Evolutionary conservation across 345 rosid species (phyloP).

Genomic region (Orychophragmus violaceus): DNA sequence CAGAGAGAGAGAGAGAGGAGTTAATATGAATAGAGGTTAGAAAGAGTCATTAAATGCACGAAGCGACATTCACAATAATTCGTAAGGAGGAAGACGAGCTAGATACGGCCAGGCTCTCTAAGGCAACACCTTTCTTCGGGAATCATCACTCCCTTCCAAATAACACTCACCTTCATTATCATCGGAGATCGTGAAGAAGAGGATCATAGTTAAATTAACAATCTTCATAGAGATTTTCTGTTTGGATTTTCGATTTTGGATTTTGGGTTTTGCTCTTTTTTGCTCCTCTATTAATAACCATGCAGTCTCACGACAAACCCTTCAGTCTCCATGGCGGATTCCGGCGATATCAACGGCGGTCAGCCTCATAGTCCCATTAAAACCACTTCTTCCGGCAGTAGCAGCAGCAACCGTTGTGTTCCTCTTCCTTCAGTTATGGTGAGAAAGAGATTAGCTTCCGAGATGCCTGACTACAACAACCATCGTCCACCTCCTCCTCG

Average conservation of each 20-base stretch:
- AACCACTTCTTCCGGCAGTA: constrained; percentile 24
- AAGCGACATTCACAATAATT: constrained; percentile 36
- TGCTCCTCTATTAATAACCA: constrained; percentile 13
- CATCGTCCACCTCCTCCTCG: constrained; percentile 43
- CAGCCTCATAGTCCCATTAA: constrained; percentile 4
- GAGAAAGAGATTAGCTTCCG: constrained; percentile 85
- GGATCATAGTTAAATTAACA: constrained; percentile 12
- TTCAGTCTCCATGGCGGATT: constrained; percentile 42
- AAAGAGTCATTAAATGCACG: constrained; percentile 26
- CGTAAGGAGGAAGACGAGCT: constrained; percentile 38
- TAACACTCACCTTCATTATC: not conserved
- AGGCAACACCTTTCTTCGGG: not conserved
- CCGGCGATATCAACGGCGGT: constrained; percentile 34
- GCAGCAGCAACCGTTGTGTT: constrained; percentile 9
- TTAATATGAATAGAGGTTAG: constrained; percentile 6
- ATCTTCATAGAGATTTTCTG: constrained; percentile 43
- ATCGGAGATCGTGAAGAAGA: constrained; percentile 39
- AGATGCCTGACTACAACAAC: constrained; percentile 38
- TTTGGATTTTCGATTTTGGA: constrained; percentile 44
- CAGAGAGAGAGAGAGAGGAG: not conserved
- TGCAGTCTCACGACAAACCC: constrained; percentile 17
- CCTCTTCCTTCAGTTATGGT: constrained; percentile 36
- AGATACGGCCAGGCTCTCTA: constrained; percentile 40
- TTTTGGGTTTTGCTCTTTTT: not conserved
- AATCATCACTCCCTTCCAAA: constrained; percentile 25